These are phyloP conservation scores for Aspergillus oerlinghausenensis DNA, from an alignment of 2,329 filamentous ascomycete genomes.

Conservation along the genomic window DNA sequence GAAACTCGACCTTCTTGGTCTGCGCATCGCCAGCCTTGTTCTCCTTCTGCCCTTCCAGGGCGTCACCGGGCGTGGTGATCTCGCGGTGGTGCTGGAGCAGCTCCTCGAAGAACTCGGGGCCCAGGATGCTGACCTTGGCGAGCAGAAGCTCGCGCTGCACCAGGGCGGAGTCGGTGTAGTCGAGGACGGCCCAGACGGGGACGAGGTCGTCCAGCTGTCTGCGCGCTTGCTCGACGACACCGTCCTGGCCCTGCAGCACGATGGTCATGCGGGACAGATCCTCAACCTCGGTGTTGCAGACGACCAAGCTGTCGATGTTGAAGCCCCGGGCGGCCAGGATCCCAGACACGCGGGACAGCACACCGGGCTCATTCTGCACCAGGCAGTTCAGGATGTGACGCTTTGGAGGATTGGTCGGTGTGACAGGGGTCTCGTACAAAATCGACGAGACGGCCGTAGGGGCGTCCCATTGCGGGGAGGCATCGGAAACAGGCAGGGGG, in stretches of 20 bases:
- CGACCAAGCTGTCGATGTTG: constrained; percentile 97
- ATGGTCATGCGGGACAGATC: constrained; percentile 99
- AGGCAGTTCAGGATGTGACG: constrained; percentile 96
- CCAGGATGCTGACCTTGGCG: constrained; percentile 93
- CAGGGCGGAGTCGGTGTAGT: constrained; percentile 87
- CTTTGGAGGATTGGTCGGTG: constrained; percentile 78
- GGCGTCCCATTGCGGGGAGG: constrained; percentile 76
- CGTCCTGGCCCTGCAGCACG: constrained; percentile 91
- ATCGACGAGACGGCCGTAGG: constrained; percentile 96
- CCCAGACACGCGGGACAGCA: constrained; percentile 91
- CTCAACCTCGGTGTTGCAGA: constrained; percentile 95
- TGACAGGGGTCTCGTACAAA: constrained; percentile 92
- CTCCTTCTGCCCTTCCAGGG: constrained; percentile 27
- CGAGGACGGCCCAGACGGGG: constrained; percentile 95
- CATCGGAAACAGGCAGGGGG: constrained; percentile 70
- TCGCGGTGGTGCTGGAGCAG: constrained; percentile 92
- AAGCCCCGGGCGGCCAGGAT: constrained; percentile 94
- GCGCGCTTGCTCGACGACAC: constrained; percentile 93
- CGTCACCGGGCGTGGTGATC: constrained; percentile 58
- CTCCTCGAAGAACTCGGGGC: constrained; percentile 97
- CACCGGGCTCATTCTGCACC: constrained; percentile 97
- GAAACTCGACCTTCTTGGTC: constrained; percentile 60
- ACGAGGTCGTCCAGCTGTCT: constrained; percentile 94
- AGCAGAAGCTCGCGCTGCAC: constrained; percentile 94
- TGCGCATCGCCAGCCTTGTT: constrained; percentile 11